Evolutionary conservation across 192 early-diverging fungal genomes (phyloP).

Genomic region (Dissophora globulifera): DNA sequence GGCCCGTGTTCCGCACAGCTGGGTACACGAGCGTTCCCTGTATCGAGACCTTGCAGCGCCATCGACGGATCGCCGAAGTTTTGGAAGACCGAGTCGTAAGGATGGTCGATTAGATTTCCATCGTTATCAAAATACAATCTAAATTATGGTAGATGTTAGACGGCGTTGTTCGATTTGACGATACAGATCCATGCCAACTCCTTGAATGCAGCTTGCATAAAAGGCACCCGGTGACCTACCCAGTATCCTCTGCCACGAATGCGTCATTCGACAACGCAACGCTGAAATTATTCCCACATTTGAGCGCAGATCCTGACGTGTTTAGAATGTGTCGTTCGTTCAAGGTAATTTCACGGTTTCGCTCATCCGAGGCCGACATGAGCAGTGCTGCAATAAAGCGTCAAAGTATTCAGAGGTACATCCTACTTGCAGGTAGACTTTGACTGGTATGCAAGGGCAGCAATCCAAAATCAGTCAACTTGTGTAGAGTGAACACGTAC

Average conservation of each 20-base stretch:
- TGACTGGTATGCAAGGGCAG: too few relatives aligned
- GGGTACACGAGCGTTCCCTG: too few relatives aligned
- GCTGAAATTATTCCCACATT: background rate
- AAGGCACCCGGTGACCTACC: conserved; percentile 2
- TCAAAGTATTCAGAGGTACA: too few relatives aligned
- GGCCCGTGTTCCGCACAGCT: background rate
- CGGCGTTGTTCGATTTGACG: too few relatives aligned
- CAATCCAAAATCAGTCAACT: too few relatives aligned
- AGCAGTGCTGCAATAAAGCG: too few relatives aligned
- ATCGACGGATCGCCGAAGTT: background rate
- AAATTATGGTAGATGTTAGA: background rate
- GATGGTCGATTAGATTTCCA: conserved; percentile 25
- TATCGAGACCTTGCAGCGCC: too few relatives aligned
- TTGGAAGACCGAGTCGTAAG: conserved; percentile 6
- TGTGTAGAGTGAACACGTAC: too few relatives aligned
- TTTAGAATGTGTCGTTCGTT: too few relatives aligned
- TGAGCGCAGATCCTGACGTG: background rate
- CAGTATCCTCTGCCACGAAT: conserved; percentile 17
- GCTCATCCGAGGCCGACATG: background rate
- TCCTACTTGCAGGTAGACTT: too few relatives aligned
- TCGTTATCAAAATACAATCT: conserved; percentile 39
- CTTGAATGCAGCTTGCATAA: background rate
- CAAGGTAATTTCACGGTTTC: conserved; percentile 29
- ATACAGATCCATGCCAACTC: background rate
- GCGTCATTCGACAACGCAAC: conserved; percentile 14